Base-by-base conservation (phyloP, 371 early-diverging fungal species). In the Apophysomyces ossiformis region DNA sequence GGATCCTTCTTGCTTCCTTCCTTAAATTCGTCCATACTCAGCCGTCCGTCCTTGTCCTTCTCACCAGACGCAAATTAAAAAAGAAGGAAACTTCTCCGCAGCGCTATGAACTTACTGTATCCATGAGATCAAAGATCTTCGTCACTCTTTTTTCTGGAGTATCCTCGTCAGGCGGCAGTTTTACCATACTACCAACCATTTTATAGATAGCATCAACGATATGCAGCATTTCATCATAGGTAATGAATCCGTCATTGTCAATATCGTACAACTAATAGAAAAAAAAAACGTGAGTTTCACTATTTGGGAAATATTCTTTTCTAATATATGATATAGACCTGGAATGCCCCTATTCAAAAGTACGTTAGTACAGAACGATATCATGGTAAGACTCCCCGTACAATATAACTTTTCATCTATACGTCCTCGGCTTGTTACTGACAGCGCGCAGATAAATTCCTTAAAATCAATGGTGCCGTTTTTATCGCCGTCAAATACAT, bases 201-300 rank as follows among this genome's bases (percentile, higher is more conserved):
- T 89, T 91, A 75, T 96, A 95, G 59, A 97, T 93, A 7, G 97
- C 93, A 57, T 93, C 90, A 9, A 95, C 96, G 54, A 95, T 92
- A 60, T 76, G 76, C 46, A 92, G 69, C 95, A 96, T 95, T 80
- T 97, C 97, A 13, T 88, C 90, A 37, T 85, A 85, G 32, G 95
- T 90, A 64, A 97, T 93, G 70, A 79, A 86, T 35, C 95, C 93
- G 71, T 97, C 95, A 59, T 90, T 84, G 69, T 97, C 90, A 38
- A 95, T 90, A 78, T 97, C 97, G 67, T 96, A 96, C 64, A 97
- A 77, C 81, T 90, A 88, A 26, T 8, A 36, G 32, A n/a, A 1
- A 43, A 12, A 12, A 37, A 38, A 26, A 26, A 26, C 32, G 32
- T 26, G 32, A 26, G 32, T 26, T 26, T 26, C 32, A 26, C 32